These are phyloP conservation scores for Arctium minus DNA, from an alignment of 129 eudicot species.

Conservation along the genomic window DNA sequence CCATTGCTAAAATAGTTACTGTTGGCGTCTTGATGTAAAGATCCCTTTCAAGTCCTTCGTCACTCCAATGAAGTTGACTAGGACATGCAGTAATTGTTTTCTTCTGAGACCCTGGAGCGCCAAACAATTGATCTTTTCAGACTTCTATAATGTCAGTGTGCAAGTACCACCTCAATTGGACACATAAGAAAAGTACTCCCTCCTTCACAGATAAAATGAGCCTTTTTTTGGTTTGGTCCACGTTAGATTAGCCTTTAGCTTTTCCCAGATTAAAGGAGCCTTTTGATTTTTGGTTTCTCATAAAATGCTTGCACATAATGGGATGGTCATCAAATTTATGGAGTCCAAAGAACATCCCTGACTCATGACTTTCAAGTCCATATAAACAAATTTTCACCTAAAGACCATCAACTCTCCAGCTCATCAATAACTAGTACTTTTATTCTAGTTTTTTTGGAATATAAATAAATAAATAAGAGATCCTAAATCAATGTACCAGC, in stretches of 20 bases:
- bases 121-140: not conserved
- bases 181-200: conserved; percentile 1
- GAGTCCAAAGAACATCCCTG: not conserved
- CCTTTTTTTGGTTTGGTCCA: not conserved
- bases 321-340: not conserved
- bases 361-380: conserved; percentile 5
- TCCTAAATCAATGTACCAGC: conserved; percentile 45
- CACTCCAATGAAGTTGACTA: conserved; percentile 56
- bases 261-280: conserved; percentile 5
- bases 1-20: conserved; percentile 91
- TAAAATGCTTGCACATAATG: not conserved
- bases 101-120: conserved; percentile 45
- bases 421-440: not conserved
- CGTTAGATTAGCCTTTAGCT: not conserved
- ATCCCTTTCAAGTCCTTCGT: conserved; percentile 81
- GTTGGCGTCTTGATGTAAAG: conserved; percentile 74
- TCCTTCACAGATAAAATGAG: conserved; percentile 11
- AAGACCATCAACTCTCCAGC: not conserved
- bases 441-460: not conserved
- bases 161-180: conserved; percentile 5
- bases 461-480: not conserved
- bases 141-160: conserved; percentile 6
- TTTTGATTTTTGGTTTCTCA: conserved; percentile 3
- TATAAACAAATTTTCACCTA: not conserved
- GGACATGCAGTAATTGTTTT: conserved; percentile 54